Base-by-base conservation (phyloP, 352 stramenopile genomes). In the Globisporangium heterothallicum region DNA sequence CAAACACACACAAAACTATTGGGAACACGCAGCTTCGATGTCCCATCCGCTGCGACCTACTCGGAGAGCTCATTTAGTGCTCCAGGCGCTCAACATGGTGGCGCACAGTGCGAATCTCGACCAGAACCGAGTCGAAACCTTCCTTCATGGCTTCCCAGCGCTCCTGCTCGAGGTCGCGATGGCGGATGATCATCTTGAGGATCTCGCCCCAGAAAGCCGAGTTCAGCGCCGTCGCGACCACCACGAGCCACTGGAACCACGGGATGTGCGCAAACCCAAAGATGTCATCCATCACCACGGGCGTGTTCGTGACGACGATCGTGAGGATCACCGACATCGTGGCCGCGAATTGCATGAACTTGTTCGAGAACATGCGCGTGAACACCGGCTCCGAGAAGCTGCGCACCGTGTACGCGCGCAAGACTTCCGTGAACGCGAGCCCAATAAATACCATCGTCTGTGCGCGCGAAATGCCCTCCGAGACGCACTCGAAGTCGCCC, bases 361-460 rank as follows among this genome's bases (percentile, higher is more conserved):
- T 74, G 63, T 92, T 92, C 19, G 59, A 52, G 35, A 89, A 72
- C 55, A 92, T 87, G 30, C 68, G 61, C 1, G 63, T 43, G 41
- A 81, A 85, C 48, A 89, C 68, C 2, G 74, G 65, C 43, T 81
- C 70, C 9, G 72, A 86, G 49, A 92, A 87, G 55, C 72, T 83
- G 9, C 80, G 78, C 19, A 92, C 66, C 53, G 78, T 89, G 64
- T 84, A 92, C 36, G 80, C 78, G 42, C 80, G 80, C 36, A 92
- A 56, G 30, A 92, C 74, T 34, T 92, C 78, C 18, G 78, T 89
- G 51, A 88, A 85, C 6, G 71, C 67, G 30, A 92, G 55, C 3
- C 61, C 66, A 30, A 87, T 58, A 46, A 92, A 89, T 27, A 77
- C 81, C 80, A 89, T 86, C 0, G 80, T 92, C 58, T 89, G 78